These are phyloP conservation scores for Solanum sitiens DNA, from an alignment of 257 asterid genomes.

Conservation along the genomic window DNA sequence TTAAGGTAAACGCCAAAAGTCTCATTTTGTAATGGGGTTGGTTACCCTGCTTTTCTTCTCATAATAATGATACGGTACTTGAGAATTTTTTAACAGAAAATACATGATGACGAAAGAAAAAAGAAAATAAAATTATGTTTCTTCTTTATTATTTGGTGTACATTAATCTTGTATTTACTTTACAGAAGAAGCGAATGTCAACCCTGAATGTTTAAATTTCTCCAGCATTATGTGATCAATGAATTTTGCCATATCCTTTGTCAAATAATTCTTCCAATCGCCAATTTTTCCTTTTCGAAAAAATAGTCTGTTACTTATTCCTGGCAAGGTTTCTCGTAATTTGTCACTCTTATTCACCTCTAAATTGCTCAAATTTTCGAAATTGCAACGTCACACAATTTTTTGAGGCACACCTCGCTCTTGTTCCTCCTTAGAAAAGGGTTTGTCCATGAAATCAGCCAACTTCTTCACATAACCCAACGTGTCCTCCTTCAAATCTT, in stretches of 20 bases:
- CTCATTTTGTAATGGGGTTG: too few species aligned
- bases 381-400: conserved; percentile 2
- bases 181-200: neutral
- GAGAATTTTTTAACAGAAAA: too few species aligned
- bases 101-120: too few species aligned
- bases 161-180: neutral
- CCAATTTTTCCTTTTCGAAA: conserved; percentile 13
- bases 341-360: conserved; percentile 8
- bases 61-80: too few species aligned
- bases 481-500: too few species aligned
- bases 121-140: too few species aligned
- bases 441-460: neutral
- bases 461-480: neutral
- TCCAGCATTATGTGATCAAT: neutral
- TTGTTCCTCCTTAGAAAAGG: neutral
- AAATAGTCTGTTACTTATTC: neutral
- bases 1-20: too few species aligned
- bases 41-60: too few species aligned
- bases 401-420: neutral
- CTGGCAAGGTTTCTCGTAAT: neutral
- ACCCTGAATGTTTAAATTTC: neutral
- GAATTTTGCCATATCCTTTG: neutral
- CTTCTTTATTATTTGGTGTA: neutral
- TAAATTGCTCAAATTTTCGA: neutral
- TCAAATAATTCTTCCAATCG: conserved; percentile 6